A percentile compares a stretch with the other conserved stretches of the same genome.
phyloP scores from a whole-genome alignment of 1,284 basidiomycete species.

The Rhodotorula sp. region DNA sequence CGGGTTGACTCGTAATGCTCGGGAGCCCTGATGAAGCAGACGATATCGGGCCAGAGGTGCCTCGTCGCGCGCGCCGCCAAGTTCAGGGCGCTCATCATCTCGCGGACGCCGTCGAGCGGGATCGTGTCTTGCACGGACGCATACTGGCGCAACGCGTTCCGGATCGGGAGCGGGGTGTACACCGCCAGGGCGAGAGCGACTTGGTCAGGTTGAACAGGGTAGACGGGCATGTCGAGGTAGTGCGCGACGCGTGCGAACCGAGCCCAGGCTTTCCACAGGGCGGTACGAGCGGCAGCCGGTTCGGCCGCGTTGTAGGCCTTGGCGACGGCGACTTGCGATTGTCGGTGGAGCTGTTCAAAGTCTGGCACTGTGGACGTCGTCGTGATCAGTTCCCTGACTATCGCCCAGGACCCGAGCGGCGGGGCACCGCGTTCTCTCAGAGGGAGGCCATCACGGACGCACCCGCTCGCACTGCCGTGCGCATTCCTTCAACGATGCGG shows the following conservation, averaged over 20 bases:
- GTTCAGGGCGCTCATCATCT: conserved; percentile 6
- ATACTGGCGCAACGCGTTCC: conserved; percentile 1
- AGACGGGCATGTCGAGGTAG: conserved; percentile 21
- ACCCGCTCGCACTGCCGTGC: neutral
- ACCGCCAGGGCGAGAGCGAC: conserved; percentile 20
- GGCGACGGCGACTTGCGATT: conserved; percentile 2
- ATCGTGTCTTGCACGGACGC: neutral
- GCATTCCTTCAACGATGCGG: neutral
- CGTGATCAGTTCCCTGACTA: neutral
- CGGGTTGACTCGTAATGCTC: conserved; percentile 11
- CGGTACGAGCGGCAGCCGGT: neutral
- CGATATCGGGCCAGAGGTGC: conserved; percentile 11
- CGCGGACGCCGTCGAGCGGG: neutral
- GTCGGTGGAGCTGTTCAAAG: neutral
- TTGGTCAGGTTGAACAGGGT: conserved; percentile 26
- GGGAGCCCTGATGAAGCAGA: conserved; percentile 3
- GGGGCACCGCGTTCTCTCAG: neutral
- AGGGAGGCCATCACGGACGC: neutral
- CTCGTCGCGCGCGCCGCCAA: conserved; percentile 18
- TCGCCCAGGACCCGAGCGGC: neutral
- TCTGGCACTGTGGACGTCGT: conserved; percentile 5
- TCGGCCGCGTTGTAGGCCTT: conserved; percentile 11
- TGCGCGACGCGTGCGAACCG: conserved; percentile 8
- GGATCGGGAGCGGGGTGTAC: conserved; percentile 11
- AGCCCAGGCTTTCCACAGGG: conserved; percentile 8